phyloP scores from a whole-genome alignment of 768 basidiomycete genomes.

The Termitomyces sp. region DNA sequence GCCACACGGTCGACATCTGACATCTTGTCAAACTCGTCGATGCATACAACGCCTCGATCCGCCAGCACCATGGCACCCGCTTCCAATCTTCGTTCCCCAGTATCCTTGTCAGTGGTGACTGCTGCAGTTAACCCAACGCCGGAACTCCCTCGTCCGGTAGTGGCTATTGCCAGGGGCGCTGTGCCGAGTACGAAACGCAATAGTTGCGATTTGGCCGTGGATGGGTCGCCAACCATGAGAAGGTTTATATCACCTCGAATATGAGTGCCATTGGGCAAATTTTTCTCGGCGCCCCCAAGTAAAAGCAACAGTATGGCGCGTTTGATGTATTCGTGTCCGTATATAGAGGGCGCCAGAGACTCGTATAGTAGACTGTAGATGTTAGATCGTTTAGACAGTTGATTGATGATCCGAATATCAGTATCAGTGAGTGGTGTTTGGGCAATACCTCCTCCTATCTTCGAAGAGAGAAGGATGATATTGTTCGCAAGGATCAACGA shows the following conservation, averaged over 20 bases:
- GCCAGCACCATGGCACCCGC: slow-evolving; percentile 99
- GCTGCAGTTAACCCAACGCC: slow-evolving; percentile 99
- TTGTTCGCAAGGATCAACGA: slow-evolving; percentile 94
- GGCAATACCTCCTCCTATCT: slow-evolving; percentile 92
- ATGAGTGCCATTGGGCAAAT: slow-evolving; percentile 94
- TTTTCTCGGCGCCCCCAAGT: slow-evolving; percentile 97
- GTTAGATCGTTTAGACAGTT: slow-evolving; percentile 80
- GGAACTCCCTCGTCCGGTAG: slow-evolving; percentile 96
- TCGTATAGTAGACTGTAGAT: slow-evolving; percentile 88
- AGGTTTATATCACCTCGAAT: slow-evolving; percentile 99
- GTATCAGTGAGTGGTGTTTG: slow-evolving; percentile 88
- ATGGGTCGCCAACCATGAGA: slow-evolving; percentile 98
- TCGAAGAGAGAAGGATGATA: slow-evolving; percentile 89
- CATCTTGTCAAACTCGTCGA: slow-evolving; percentile 99
- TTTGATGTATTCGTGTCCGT: slow-evolving; percentile 95
- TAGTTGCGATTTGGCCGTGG: slow-evolving; percentile 96
- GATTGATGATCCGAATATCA: slow-evolving; percentile 95
- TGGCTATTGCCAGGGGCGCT: slow-evolving; percentile 95
- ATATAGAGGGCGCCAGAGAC: slow-evolving; percentile 97
- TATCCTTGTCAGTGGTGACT: slow-evolving; percentile 97
- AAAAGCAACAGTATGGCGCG: slow-evolving; percentile 88
- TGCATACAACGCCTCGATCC: slow-evolving; percentile 97
- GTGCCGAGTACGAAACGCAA: slow-evolving; percentile 94
- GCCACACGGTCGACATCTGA: slow-evolving; percentile 97
- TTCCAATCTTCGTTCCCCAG: slow-evolving; percentile 93